Evolutionary conservation across 345 rosid genomes (phyloP), one percentile per base, ranked within the genome.

Genomic region (Lumnitzera littorea): DNA sequence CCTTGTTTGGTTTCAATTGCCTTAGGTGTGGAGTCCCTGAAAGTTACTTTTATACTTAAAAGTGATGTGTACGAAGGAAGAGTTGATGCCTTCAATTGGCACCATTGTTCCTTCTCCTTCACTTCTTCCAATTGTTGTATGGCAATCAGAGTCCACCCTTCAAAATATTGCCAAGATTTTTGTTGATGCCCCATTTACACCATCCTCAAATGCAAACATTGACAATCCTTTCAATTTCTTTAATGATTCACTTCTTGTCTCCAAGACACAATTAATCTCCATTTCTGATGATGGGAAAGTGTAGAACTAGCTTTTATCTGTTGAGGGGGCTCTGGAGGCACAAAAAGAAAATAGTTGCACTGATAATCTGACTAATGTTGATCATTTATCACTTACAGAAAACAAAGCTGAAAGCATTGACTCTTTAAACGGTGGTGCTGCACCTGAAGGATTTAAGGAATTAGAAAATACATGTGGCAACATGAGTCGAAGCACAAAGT

Each of bases 231-330:
- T 92, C 67, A 96, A 92, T 74, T 92, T 92, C 69, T 74, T 72
- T 49, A 90, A 87, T 51, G 85, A 87, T 61, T 78, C 88, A 60
- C 76, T 84, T 66, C 82, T 79, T 78, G 78, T 76, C 69, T 78
- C 87, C 31, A 86, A 86, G 77, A 84, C 90, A 46, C 80, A 74
- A 67, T 61, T 92, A 69, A 70, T 90, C 60, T 87, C 95, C 70
- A 83, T 92, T 67, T 87, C 98, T 66, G 97, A 92, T 71, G 96
- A 92, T 68, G 96, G 99, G 60, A 92, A 86, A 81, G 68, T 87
- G 60, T 89, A 96, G 97, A 87, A 76, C 76, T 92, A 96, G 98
- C 85, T 87, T 63, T 67, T 92, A 76, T 87, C 84, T 62, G 82
- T 83, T 66, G 88, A 90, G 87, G 91, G 94, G 62, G 69, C 72